Conservation (phyloP, 768 basidiomycete genomes). For the Lactarius psammicola region DNA sequence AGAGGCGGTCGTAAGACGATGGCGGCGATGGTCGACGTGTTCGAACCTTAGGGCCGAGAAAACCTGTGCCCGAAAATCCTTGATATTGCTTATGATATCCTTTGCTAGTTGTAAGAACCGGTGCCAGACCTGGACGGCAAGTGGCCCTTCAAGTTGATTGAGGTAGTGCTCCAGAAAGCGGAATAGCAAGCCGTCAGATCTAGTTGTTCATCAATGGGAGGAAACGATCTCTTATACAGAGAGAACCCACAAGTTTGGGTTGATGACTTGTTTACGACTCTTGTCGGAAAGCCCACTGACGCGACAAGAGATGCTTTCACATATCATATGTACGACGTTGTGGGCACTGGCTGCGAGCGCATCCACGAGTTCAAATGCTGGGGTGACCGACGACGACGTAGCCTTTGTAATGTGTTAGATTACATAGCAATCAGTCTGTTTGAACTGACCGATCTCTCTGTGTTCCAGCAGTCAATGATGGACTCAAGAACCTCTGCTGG, state of each 20-base stretch:
- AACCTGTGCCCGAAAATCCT: conserved; percentile 67
- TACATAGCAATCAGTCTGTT: not conserved
- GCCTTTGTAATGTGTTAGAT: conserved; percentile 19
- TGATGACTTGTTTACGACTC: conserved; percentile 56
- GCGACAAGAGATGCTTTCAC: conserved; percentile 73
- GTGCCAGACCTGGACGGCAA: conserved; percentile 91
- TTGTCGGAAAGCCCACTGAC: conserved; percentile 56
- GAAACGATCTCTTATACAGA: not conserved
- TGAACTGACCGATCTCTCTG: conserved; percentile 47
- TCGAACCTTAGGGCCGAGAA: conserved; percentile 72
- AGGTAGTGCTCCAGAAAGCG: conserved; percentile 88
- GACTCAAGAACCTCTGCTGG: conserved; percentile 82
- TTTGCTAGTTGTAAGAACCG: conserved; percentile 75
- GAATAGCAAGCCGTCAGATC: conserved; percentile 71
- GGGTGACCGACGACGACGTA: conserved; percentile 33
- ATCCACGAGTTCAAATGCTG: conserved; percentile 81
- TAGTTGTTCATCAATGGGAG: conserved; percentile 34
- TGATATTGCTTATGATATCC: conserved; percentile 64
- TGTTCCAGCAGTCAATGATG: conserved; percentile 79
- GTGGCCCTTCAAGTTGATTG: conserved; percentile 77
- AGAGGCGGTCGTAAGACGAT: conserved; percentile 14
- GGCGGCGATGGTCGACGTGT: conserved; percentile 1
- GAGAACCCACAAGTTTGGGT: conserved; percentile 62
- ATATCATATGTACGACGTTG: conserved; percentile 82
- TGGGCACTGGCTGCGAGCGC: conserved; percentile 81